phyloP scores from a whole-genome alignment of 1,284 basidiomycete genomes.

The Earliella scabrosa region DNA sequence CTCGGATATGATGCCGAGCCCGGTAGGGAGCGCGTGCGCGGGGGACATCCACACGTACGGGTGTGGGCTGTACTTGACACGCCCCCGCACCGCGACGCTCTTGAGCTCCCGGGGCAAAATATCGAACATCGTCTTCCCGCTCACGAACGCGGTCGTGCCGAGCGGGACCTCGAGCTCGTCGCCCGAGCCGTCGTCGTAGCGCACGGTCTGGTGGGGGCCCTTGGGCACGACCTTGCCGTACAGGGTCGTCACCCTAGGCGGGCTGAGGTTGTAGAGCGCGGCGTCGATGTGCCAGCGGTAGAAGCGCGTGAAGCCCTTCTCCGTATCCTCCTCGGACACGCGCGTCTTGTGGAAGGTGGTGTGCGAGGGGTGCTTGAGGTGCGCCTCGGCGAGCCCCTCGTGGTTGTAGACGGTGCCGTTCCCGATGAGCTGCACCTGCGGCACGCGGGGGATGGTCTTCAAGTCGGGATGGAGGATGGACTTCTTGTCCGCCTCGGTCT shows the following conservation, averaged over 20 bases:
- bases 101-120: constrained; percentile 78
- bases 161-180: constrained; percentile 84
- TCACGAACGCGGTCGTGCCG: constrained; percentile 85
- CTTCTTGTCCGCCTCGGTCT: constrained; percentile 70
- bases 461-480: constrained; percentile 85
- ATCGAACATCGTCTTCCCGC: constrained; percentile 86
- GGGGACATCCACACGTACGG: constrained; percentile 89
- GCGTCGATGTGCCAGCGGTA: constrained; percentile 97
- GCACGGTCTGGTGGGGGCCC: constrained; percentile 68
- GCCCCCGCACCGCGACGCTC: constrained; percentile 81
- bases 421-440: constrained; percentile 87
- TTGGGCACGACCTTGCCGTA: constrained; percentile 80
- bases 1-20: constrained; percentile 80
- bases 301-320: constrained; percentile 79
- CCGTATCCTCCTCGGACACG: constrained; percentile 80
- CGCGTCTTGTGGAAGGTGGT: constrained; percentile 87
- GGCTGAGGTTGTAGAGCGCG: constrained; percentile 84
- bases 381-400: constrained; percentile 76
- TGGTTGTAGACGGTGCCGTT: constrained; percentile 79
- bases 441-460: constrained; percentile 85
- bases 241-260: constrained; percentile 88
- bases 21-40: constrained; percentile 72
- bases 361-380: constrained; percentile 84
- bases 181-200: constrained; percentile 90
- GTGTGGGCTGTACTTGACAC: constrained; percentile 74